Evolutionary conservation across 2,329 filamentous ascomycete genomes (phyloP), one percentile per base, ranked within the genome.

Genomic region (Hymenoscyphus repandus): DNA sequence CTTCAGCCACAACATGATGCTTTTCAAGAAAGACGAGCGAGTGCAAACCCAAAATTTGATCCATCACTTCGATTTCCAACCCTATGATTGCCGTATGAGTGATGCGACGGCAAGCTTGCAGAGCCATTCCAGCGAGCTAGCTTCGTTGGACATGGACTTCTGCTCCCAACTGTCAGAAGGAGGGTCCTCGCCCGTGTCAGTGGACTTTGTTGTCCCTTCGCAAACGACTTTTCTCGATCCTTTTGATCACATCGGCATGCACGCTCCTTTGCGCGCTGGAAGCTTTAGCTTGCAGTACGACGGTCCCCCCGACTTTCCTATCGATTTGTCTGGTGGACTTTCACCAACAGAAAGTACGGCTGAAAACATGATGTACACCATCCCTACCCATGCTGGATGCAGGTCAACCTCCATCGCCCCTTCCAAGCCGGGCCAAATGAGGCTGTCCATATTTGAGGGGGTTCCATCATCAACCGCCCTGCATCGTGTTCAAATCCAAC

Each of bases 181-280:
- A 9, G 47, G 47, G n/a, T 54, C 52, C 32, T 56, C 53, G 15
- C 46, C 52, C 12, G 38, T 41, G 1, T 52, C 54, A 10, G 52
- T 55, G 30, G 51, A 60, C 37, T 63, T 59, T 49, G 61, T 64
- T 5, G 49, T 57, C 17, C 61, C 60, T 6, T 59, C 59, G 1
- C 59, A 64, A 43, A 63, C 61, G 9, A 62, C 58, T 1, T 59
- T 62, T 22, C 45, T 59, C 10, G 48, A 62, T 17, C 31, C 38
- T 1, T 60, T 60, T 38, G 53, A 57, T 4, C 7, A 57, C 2
- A 34, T 55, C 4, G 58, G 58, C 9, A 48, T 57, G 27, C 34
- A 43, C 11, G 49, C 53, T 13, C 40, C 53, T n/a, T 11, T 58
- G 10, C 50, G 55, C 22, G 22, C 22, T 7, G 22, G 22, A 27